A percentile compares a stretch with the other conserved stretches of the same genome.
These are phyloP conservation scores for Cyclocybe cylindracea DNA, from an alignment of 768 basidiomycete genomes.

Conservation along the genomic window DNA sequence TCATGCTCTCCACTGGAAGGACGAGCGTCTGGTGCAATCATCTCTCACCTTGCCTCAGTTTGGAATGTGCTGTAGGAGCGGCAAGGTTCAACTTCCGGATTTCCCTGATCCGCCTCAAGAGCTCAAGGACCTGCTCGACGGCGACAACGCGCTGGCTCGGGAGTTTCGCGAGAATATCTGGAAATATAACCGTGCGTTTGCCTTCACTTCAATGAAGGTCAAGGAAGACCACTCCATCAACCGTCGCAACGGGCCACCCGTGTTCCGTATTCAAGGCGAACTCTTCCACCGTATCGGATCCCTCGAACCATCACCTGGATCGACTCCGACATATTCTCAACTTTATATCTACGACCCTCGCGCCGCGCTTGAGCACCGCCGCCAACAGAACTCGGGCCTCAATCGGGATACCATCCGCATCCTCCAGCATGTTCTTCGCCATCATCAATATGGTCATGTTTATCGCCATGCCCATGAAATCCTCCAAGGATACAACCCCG, in stretches of 20 bases:
- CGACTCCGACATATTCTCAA: no score
- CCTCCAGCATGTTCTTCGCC: slow-evolving; percentile 22
- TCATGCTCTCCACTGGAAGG: slow-evolving; percentile 2
- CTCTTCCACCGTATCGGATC: no score
- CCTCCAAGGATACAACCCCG: slow-evolving; percentile 18
- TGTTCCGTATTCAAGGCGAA: no score
- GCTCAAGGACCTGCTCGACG: slow-evolving; percentile 7
- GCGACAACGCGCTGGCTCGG: slow-evolving; percentile 3
- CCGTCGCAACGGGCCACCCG: no score
- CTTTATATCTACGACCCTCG: slow-evolving; percentile 36
- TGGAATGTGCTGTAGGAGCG: slow-evolving; percentile 5
- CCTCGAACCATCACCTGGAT: no score
- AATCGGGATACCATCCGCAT: slow-evolving; percentile 14
- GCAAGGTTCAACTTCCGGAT: background rate
- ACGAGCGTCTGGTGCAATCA: background rate
- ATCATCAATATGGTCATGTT: slow-evolving; percentile 26
- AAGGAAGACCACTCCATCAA: slow-evolving; percentile 25
- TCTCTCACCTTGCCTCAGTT: slow-evolving; percentile 1
- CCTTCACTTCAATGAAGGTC: slow-evolving; percentile 40
- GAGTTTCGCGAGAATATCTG: slow-evolving; percentile 34
- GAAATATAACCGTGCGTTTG: slow-evolving; percentile 38
- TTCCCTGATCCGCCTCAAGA: slow-evolving; percentile 1
- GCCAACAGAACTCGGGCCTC: slow-evolving; percentile 19
- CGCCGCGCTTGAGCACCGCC: slow-evolving; percentile 23
- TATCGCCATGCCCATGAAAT: slow-evolving; percentile 35